A percentile compares a stretch with the other conserved stretches of the same genome.
These are phyloP conservation scores for Trichoderma orchidacearum DNA, from an alignment of 495 filamentous ascomycete species.

Conservation along the genomic window DNA sequence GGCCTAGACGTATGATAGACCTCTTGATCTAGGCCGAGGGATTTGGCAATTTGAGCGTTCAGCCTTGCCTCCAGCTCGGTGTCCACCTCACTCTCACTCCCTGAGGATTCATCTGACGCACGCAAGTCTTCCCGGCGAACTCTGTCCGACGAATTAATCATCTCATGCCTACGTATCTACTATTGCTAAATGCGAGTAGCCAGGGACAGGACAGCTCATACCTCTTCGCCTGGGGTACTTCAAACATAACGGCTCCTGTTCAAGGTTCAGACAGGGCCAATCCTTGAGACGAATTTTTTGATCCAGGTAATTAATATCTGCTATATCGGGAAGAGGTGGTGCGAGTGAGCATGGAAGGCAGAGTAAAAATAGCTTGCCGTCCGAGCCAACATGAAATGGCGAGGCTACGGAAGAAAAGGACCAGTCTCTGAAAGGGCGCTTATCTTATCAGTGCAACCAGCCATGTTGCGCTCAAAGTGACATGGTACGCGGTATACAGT, in stretches of 20 bases:
- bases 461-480: too few relatives aligned
- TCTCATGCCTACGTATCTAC: background rate
- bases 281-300: too few relatives aligned
- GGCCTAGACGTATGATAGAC: background rate
- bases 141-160: constrained; percentile 12
- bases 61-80: constrained; percentile 21
- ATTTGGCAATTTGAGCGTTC: constrained; percentile 24
- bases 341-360: too few relatives aligned
- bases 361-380: too few relatives aligned
- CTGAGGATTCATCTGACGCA: constrained; percentile 14
- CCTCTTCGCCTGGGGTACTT: constrained; percentile 39
- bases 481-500: too few relatives aligned
- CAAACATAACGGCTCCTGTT: constrained; percentile 32
- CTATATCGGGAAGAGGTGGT: too few relatives aligned
- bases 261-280: background rate
- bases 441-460: too few relatives aligned
- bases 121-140: constrained; percentile 38
- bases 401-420: too few relatives aligned
- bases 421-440: too few relatives aligned
- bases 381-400: too few relatives aligned
- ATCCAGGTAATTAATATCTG: too few relatives aligned
- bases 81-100: constrained; percentile 10
- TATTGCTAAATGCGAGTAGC: background rate
- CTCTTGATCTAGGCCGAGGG: constrained; percentile 21
- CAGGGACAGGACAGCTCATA: constrained; percentile 10